phyloP scores from a whole-genome alignment of 2,329 filamentous ascomycete species.

The Verticillium isaacii region DNA sequence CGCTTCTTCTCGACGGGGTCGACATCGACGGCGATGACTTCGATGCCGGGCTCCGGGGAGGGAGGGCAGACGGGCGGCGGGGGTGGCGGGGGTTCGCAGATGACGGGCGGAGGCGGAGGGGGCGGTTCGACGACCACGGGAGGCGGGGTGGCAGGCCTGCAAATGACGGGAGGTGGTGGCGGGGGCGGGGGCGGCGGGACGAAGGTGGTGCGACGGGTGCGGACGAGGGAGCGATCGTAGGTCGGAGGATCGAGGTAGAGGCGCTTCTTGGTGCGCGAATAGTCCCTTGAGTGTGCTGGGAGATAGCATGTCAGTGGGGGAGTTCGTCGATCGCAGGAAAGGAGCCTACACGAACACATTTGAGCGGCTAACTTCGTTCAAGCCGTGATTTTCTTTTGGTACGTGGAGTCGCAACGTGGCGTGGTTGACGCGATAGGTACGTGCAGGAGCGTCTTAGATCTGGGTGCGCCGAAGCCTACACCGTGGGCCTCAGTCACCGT shows the following conservation, averaged over 20 bases:
- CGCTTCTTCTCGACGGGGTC: constrained; percentile 15
- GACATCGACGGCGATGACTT: constrained; percentile 21
- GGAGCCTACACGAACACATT: constrained; percentile 11
- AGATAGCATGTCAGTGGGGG: constrained; percentile 13
- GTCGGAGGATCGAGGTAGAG: constrained; percentile 36
- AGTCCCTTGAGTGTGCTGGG: constrained; percentile 12
- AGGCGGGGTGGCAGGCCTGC: constrained; percentile 11
- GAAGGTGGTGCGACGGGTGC: constrained; percentile 31
- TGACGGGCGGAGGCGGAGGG: constrained; percentile 17
- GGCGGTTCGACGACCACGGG: constrained; percentile 12
- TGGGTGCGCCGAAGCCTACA: constrained; percentile 9
- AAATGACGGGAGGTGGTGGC: constrained; percentile 19
- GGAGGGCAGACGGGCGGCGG: constrained; percentile 12
- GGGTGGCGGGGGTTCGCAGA: constrained; percentile 17
- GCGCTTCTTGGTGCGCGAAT: constrained; percentile 30
- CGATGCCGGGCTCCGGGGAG: constrained; percentile 15
- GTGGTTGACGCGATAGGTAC: not conserved
- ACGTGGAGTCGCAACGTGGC: not conserved
- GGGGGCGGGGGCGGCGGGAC: constrained; percentile 30
- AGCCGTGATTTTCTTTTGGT: not conserved
- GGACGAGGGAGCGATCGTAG: constrained; percentile 30
- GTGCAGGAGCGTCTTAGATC: not conserved
- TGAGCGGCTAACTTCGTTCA: constrained; percentile 7
- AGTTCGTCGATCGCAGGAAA: not conserved
- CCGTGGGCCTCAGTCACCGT: not conserved